Conservation (phyloP, 441 rosid genomes). For the Euphorbia neoarborescens region DNA sequence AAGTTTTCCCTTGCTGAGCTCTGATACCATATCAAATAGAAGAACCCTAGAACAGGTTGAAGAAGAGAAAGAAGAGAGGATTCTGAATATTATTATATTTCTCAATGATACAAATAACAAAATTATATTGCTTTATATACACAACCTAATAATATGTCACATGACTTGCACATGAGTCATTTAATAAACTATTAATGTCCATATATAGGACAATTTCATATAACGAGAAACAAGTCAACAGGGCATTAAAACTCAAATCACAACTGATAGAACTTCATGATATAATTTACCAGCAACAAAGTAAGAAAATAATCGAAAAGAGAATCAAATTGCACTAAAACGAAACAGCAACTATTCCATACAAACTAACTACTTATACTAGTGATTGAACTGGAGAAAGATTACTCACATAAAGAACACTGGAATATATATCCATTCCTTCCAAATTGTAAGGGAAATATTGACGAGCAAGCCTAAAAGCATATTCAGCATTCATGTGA, state of each 20-base stretch:
- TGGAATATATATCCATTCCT: conserved; percentile 91
- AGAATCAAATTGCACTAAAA: background rate
- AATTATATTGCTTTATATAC: too few species aligned
- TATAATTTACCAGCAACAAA: background rate
- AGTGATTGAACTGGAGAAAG: background rate
- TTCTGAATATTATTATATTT: too few species aligned
- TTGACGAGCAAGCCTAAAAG: conserved; percentile 70
- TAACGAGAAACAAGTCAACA: background rate
- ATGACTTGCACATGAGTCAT: too few species aligned
- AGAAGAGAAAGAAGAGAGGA: too few species aligned
- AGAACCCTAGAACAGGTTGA: too few species aligned
- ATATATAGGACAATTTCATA: background rate
- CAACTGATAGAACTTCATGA: background rate
- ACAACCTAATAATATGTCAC: too few species aligned
- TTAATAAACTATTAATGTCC: too few species aligned
- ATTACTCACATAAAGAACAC: conserved; percentile 81
- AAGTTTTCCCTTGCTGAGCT: too few species aligned
- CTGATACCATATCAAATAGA: too few species aligned
- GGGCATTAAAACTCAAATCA: background rate
- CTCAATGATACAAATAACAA: too few species aligned
- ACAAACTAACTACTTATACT: background rate
- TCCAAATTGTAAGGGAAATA: conserved; percentile 79
- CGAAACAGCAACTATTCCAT: background rate
- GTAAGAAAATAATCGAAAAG: background rate
- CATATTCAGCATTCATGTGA: conserved; percentile 79